Evolutionary conservation across 176 grass and related monocot species (phyloP), one percentile per base, ranked within the genome.

Genomic region (Typha latifolia): DNA sequence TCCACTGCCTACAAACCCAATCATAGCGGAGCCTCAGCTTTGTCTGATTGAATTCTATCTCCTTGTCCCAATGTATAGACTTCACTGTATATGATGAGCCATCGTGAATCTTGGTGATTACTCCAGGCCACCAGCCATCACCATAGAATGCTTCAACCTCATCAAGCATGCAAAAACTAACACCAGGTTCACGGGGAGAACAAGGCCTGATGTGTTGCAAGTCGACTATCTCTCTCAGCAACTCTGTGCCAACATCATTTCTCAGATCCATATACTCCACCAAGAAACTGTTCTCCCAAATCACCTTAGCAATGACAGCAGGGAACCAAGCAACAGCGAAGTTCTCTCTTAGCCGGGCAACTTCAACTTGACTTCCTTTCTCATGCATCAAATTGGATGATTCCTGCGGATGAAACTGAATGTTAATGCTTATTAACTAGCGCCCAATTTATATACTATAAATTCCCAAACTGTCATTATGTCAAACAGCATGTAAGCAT

Each of bases 271-370:
- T 77, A 66, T 84, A 89, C 10, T 84, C 61, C 66, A 96, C 84
- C 51, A 96, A 74, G 34, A 85, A 55, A n/a, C 49, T 85, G 57
- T 65, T 85, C 47, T 96, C 76, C 91, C 87, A 96, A 53, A 96
- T 83, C 49, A 29, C 69, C 65, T 87, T 80, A 15, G 21, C n/a
- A 18, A 87, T 61, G 14, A 51, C 50, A 29, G 89, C 85, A 72
- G 89, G 79, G 29, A 80, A 72, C 85, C 89, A 94, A 29, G 82
- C 82, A 57, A 82, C 37, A 16, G 66, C 37, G 67, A 64, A 68
- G 62, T 87, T 21, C 29, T 51, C 63, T 83, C 81, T 72, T 48
- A 82, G 10, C 66, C 47, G 81, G 14, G 79, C 21, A 80, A 93
- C 82, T 80, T 93, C 79, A 4, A 93, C 68, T 47, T 63, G 49